Percentiles rank a stretch among this genome's conserved stretches.
Evolutionary conservation across 2,329 filamentous ascomycete species (phyloP).

Genomic region (Clathrospora elynae): DNA sequence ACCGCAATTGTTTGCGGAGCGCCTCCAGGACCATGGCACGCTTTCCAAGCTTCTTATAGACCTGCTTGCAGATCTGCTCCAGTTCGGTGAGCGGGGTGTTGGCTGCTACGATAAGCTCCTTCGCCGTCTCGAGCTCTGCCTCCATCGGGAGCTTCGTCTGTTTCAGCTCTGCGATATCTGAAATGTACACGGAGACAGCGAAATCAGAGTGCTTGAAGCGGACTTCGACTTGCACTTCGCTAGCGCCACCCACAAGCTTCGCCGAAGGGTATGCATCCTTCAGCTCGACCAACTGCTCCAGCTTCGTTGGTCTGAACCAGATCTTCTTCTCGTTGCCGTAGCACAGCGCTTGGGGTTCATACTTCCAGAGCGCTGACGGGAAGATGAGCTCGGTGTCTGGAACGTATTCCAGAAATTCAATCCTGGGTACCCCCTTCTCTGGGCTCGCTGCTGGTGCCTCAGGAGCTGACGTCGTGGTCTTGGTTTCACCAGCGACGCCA

Average conservation of each 20-base stretch:
- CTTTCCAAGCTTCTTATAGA: conserved; percentile 57
- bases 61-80: conserved; percentile 78
- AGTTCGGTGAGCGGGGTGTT: conserved; percentile 91
- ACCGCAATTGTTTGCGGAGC: conserved; percentile 92
- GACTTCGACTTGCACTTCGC: conserved; percentile 95
- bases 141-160: conserved; percentile 54
- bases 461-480: conserved; percentile 46
- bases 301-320: conserved; percentile 87
- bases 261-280: conserved; percentile 84
- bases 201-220: conserved; percentile 96
- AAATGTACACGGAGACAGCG: conserved; percentile 84
- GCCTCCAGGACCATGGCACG: conserved; percentile 52
- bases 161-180: conserved; percentile 86
- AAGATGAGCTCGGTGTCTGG: conserved; percentile 94
- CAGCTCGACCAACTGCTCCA: conserved; percentile 85
- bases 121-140: conserved; percentile 32
- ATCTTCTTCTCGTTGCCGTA: conserved; percentile 92
- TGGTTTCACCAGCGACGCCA: conserved; percentile 54
- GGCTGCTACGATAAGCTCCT: conserved; percentile 75
- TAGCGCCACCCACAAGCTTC: conserved; percentile 92
- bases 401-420: conserved; percentile 84
- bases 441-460: conserved; percentile 60
- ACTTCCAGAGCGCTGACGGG: conserved; percentile 78
- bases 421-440: conserved; percentile 56
- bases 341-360: conserved; percentile 76